Evolutionary conservation across 2,329 filamentous ascomycete genomes (phyloP).

Genomic region (Dichotomopilus funicola): DNA sequence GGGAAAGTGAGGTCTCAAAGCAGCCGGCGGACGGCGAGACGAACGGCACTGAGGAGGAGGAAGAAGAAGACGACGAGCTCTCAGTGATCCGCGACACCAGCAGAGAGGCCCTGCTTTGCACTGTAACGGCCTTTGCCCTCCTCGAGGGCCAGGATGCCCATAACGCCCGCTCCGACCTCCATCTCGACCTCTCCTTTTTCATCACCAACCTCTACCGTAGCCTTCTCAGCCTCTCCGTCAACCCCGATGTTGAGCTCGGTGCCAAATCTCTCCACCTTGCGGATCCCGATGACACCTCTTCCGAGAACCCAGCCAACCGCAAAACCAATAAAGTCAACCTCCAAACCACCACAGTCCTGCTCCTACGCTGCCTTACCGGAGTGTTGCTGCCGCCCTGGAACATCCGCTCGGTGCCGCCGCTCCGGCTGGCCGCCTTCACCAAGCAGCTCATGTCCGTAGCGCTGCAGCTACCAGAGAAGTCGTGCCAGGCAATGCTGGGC

Average conservation of each 20-base stretch:
- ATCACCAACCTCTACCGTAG: constrained; percentile 87
- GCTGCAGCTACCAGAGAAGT: constrained; percentile 87
- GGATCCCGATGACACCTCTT: constrained; percentile 49
- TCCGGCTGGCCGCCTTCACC: constrained; percentile 82
- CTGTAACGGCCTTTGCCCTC: constrained; percentile 92
- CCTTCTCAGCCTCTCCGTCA: constrained; percentile 68
- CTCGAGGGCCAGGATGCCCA: constrained; percentile 89
- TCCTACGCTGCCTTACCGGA: constrained; percentile 78
- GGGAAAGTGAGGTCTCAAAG: constrained; percentile 58
- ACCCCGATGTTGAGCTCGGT: constrained; percentile 80
- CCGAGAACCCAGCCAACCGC: constrained; percentile 29
- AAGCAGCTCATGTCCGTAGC: constrained; percentile 82
- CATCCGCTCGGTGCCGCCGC: constrained; percentile 67
- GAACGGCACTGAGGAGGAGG: constrained; percentile 42
- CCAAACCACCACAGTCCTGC: constrained; percentile 86
- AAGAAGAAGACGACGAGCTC: constrained; percentile 43
- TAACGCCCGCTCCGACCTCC: constrained; percentile 72
- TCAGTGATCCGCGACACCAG: constrained; percentile 61
- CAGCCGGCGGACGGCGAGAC: constrained; percentile 38
- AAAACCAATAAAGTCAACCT: constrained; percentile 70
- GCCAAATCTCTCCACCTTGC: constrained; percentile 64
- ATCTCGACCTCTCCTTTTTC: constrained; percentile 92
- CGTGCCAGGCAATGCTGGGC: constrained; percentile 69
- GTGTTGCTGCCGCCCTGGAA: constrained; percentile 71
- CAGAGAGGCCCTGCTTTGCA: constrained; percentile 85